phyloP scores from a whole-genome alignment of 192 early-diverging fungal species.

The Diversispora epigaea region DNA sequence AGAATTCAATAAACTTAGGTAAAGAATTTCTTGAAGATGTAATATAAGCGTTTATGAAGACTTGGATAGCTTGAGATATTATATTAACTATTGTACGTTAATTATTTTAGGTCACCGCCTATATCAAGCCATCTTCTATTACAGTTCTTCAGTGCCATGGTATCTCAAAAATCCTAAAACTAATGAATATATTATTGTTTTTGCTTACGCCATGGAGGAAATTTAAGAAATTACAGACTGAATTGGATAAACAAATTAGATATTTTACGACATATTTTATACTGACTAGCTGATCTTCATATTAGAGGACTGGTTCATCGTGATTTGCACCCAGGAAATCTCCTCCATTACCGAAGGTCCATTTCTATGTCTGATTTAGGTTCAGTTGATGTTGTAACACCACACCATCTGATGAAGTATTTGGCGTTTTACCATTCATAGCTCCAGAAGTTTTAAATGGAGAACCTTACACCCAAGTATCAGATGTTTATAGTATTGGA shows the following conservation, averaged over 20 bases:
- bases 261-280: conserved; percentile 8
- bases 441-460: too few species aligned
- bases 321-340: conserved; percentile 14
- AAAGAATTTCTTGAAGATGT: not conserved
- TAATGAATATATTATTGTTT: conserved; percentile 42
- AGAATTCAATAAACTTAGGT: not conserved
- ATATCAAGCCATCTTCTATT: not conserved
- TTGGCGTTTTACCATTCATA: not conserved
- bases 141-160: conserved; percentile 6
- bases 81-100: too few species aligned
- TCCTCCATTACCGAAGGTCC: not conserved
- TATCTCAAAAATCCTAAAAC: conserved; percentile 11
- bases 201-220: conserved; percentile 38
- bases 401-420: not conserved
- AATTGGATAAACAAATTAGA: conserved; percentile 6
- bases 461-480: not conserved
- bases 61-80: not conserved
- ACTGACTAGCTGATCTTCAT: conserved; percentile 1
- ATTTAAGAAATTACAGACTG: conserved; percentile 40
- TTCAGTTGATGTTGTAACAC: not conserved
- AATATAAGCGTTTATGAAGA: not conserved
- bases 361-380: conserved; percentile 12
- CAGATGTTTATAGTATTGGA: conserved; percentile 10
- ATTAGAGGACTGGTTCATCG: conserved; percentile 11
- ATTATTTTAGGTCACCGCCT: not conserved